Percentiles rank a stretch among this genome's conserved stretches.
These are phyloP conservation scores for Rhodotorula sp. DNA, from an alignment of 1,284 basidiomycete genomes.

Conservation along the genomic window DNA sequence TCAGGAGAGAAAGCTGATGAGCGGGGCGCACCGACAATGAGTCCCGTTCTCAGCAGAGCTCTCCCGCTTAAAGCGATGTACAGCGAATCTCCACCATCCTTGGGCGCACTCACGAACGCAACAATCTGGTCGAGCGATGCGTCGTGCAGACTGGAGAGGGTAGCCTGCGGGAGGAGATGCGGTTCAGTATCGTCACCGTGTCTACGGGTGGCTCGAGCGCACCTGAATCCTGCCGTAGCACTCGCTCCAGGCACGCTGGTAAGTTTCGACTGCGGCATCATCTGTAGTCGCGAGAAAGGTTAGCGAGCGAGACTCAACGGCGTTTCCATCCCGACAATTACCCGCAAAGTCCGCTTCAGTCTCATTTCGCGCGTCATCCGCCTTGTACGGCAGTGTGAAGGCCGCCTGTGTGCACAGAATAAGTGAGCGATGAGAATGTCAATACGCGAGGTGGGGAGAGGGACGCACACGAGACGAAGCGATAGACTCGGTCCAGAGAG, in stretches of 20 bases:
- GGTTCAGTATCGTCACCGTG: constrained; percentile 1
- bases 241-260: constrained; percentile 19
- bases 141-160: constrained; percentile 29
- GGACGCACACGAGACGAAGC: constrained; percentile 28
- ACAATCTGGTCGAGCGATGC: constrained; percentile 35
- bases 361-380: background rate
- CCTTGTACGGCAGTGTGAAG: constrained; percentile 26
- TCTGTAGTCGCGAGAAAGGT: background rate
- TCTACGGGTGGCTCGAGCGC: background rate
- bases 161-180: constrained; percentile 9
- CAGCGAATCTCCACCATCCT: background rate
- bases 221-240: constrained; percentile 16
- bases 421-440: background rate
- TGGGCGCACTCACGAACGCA: constrained; percentile 12
- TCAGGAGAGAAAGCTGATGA: too few species aligned
- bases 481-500: constrained; percentile 22
- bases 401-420: constrained; percentile 11
- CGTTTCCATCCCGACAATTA: background rate
- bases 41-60: constrained; percentile 14
- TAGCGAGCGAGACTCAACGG: background rate
- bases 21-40: constrained; percentile 31
- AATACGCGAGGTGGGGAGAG: background rate
- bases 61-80: constrained; percentile 5
- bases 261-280: background rate
- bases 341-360: background rate